phyloP scores from a whole-genome alignment of 768 basidiomycete species.

The Chalciporus pseudorubinellus region DNA sequence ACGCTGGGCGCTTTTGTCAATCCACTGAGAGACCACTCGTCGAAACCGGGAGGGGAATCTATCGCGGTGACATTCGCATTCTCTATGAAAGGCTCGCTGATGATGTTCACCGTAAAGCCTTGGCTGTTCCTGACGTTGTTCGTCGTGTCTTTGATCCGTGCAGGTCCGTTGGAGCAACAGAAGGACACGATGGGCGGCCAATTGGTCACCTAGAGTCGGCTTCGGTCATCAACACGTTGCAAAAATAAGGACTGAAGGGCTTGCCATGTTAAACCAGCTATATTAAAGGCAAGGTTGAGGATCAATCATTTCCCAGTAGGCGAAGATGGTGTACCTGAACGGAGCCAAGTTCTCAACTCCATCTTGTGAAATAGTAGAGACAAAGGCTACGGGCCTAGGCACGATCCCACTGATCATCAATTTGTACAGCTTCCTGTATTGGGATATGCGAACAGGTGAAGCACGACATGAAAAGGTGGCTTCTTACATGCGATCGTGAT shows the following conservation, averaged over 20 bases:
- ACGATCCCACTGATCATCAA: slow-evolving; percentile 39
- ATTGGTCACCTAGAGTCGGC: slow-evolving; percentile 20
- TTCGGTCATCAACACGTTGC: not conserved
- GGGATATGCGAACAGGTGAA: not conserved
- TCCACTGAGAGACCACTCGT: slow-evolving; percentile 43
- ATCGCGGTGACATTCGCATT: slow-evolving; percentile 38
- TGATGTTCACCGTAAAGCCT: slow-evolving; percentile 55
- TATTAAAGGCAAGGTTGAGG: not conserved
- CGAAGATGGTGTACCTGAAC: slow-evolving; percentile 32
- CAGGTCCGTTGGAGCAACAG: slow-evolving; percentile 18
- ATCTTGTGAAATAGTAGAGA: slow-evolving; percentile 35
- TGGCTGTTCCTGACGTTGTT: slow-evolving; percentile 46
- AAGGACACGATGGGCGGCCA: slow-evolving; percentile 39
- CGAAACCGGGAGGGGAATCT: slow-evolving; percentile 37
- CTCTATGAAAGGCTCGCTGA: slow-evolving; percentile 48
- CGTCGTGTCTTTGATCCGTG: slow-evolving; percentile 41
- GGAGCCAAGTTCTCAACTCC: slow-evolving; percentile 43
- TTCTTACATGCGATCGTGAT: slow-evolving; percentile 28
- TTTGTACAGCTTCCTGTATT: slow-evolving; percentile 28
- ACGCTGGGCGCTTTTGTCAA: slow-evolving; percentile 35
- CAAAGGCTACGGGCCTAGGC: slow-evolving; percentile 47
- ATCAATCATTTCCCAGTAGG: not conserved
- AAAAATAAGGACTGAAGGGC: not conserved
- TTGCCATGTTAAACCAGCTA: slow-evolving; percentile 31
- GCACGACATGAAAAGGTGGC: not conserved